Conservation (phyloP, 805 yeast genomes). For the Candida methanosorbosa region DNA sequence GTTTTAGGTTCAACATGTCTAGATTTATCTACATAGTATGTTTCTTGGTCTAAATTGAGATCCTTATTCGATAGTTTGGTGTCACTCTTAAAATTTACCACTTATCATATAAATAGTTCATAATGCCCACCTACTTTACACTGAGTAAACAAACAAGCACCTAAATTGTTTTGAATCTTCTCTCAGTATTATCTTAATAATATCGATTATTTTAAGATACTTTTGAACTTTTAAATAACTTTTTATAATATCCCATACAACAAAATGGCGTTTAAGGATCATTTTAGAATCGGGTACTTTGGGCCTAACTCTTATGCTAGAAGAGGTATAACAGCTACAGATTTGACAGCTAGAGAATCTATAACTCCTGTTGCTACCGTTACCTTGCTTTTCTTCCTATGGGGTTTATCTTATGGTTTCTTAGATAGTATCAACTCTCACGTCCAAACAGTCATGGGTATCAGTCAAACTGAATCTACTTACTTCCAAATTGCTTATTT, state of each 20-base stretch:
- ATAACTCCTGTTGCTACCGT: conserved; percentile 5
- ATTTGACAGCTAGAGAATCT: conserved; percentile 5
- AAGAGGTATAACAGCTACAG: conserved; percentile 7
- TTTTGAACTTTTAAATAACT: too few species aligned
- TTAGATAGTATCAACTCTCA: conserved; percentile 7
- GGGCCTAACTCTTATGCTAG: conserved; percentile 6
- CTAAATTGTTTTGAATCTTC: too few species aligned
- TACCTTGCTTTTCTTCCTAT: conserved; percentile 6
- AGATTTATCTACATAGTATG: too few species aligned
- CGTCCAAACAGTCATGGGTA: conserved; percentile 6
- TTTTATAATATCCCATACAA: neutral
- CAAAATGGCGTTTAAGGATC: neutral
- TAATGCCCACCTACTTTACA: too few species aligned
- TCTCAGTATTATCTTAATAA: too few species aligned
- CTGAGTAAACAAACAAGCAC: too few species aligned
- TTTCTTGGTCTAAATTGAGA: too few species aligned
- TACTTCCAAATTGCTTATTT: conserved; percentile 8
- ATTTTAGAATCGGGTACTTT: conserved; percentile 4
- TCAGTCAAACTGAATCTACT: conserved; percentile 4
- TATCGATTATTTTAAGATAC: too few species aligned
- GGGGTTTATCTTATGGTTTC: conserved; percentile 9
- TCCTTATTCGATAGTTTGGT: too few species aligned
- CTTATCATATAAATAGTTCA: too few species aligned
- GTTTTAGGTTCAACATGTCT: too few species aligned
- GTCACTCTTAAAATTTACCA: too few species aligned